Evolutionary conservation across 1,139 yeast species (phyloP), one percentile per base, ranked within the genome.

Genomic region (Suhomyces bribrorum): DNA sequence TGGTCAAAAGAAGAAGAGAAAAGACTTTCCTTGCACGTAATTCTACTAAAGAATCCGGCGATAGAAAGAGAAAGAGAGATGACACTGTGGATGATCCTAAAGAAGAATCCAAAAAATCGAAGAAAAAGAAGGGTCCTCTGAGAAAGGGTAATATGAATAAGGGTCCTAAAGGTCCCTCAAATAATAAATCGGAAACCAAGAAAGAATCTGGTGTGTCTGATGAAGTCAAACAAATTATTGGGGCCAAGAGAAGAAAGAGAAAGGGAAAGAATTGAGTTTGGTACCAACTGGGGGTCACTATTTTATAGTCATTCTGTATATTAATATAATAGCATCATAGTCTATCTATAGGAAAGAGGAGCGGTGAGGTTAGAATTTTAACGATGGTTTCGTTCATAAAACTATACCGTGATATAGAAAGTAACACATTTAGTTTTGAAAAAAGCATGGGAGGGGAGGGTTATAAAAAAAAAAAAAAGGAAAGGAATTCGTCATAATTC

Each of bases 1-100:
- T 92, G 40, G 84, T 92, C 31, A 87, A 86, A 63, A 83, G 97
- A 65, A 82, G 97, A 69, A 77, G 80, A 49, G 97, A 89, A 37
- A 80, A 76, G 51, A 77, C 78, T 26, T 61, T 69, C 48, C 66
- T 64, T 37, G 69, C 79, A 23, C 73, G 78, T 56, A 67, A 64
- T 18, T 56, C 48, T 14, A 51, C 45, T 25, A 38, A 37, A 14
- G 52, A 40, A 9, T 51, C 46, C 17, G 43, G 37, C 29, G 49
- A 51, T 44, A 47, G 53, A 36, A 50, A 53, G 50, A 55, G 58
- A 43, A 52, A 51, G 45, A 57, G 60, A 42, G 59, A 48, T 20
- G 58, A 53, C 14, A 53, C 44, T 34, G 58, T 47, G 36, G 52
- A 36, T 29, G 36, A 32, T 38, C n/a, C n/a, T n/a, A n/a, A n/a